phyloP scores from a whole-genome alignment of 306 rosid genomes.

The Vigna hirtella region DNA sequence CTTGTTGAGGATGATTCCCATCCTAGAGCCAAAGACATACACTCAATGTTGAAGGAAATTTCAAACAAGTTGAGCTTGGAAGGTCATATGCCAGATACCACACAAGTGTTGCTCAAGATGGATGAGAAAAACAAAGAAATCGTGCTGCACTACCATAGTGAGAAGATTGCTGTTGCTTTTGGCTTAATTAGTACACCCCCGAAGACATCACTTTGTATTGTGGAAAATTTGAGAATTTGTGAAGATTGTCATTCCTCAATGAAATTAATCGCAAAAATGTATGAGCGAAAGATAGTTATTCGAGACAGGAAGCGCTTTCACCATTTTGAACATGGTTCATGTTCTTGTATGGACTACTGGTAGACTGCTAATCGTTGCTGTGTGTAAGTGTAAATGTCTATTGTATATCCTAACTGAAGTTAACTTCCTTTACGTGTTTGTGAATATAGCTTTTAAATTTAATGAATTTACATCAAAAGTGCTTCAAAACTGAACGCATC shows the following conservation, averaged over 20 bases:
- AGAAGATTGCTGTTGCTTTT: slow-evolving; percentile 88
- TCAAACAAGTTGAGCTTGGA: slow-evolving; percentile 57
- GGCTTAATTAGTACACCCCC: slow-evolving; percentile 72
- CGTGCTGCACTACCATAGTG: slow-evolving; percentile 70
- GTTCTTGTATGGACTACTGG: slow-evolving; percentile 93
- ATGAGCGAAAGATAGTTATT: slow-evolving; percentile 62
- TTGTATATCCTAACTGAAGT: not conserved
- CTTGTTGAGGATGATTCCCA: slow-evolving; percentile 79
- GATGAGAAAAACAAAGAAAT: slow-evolving; percentile 65
- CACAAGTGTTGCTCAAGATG: slow-evolving; percentile 71
- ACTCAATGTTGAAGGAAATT: slow-evolving; percentile 66
- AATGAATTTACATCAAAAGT: too few relatives aligned
- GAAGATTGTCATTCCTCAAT: slow-evolving; percentile 83
- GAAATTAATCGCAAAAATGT: slow-evolving; percentile 68
- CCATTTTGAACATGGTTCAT: slow-evolving; percentile 75
- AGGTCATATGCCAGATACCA: slow-evolving; percentile 62
- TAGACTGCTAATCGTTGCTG: slow-evolving; percentile 37
- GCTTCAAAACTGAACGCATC: too few relatives aligned
- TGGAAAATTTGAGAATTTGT: slow-evolving; percentile 74
- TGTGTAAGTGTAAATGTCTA: not conserved
- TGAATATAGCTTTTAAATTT: not conserved
- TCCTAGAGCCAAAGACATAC: slow-evolving; percentile 71
- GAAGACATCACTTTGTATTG: slow-evolving; percentile 58
- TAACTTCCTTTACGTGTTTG: not conserved
- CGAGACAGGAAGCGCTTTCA: slow-evolving; percentile 82